Conservation (phyloP, 2,329 filamentous ascomycete genomes). For the Aspergillus calidoustus region DNA sequence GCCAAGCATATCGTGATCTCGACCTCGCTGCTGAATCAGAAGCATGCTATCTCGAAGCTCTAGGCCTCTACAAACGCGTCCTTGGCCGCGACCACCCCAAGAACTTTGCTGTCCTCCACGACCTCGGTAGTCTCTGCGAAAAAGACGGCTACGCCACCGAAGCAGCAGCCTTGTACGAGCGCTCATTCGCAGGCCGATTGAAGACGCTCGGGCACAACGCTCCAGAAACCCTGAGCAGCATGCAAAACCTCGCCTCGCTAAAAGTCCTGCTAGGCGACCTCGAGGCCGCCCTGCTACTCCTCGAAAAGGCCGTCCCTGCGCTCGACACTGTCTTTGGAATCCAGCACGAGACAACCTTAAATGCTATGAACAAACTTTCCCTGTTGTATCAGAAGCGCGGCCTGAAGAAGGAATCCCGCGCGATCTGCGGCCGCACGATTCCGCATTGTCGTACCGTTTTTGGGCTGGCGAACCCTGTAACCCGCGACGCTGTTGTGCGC, state of each 20-base stretch:
- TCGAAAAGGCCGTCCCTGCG: slow-evolving; percentile 35
- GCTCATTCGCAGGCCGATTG: slow-evolving; percentile 36
- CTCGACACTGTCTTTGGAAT: slow-evolving; percentile 36
- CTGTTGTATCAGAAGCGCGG: slow-evolving; percentile 37
- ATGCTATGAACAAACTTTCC: slow-evolving; percentile 36
- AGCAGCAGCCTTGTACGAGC: slow-evolving; percentile 36
- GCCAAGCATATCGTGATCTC: slow-evolving; percentile 31
- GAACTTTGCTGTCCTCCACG: slow-evolving; percentile 35
- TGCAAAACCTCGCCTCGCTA: slow-evolving; percentile 36
- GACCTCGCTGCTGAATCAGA: slow-evolving; percentile 33
- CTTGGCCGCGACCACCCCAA: slow-evolving; percentile 34
- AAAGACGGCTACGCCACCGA: slow-evolving; percentile 37
- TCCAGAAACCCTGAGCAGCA: slow-evolving; percentile 36
- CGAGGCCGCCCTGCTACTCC: slow-evolving; percentile 32
- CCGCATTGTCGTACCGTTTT: slow-evolving; percentile 34
- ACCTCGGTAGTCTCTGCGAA: slow-evolving; percentile 34
- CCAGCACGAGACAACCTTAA: slow-evolving; percentile 34
- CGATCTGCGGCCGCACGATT: slow-evolving; percentile 29
- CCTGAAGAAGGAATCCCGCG: slow-evolving; percentile 31
- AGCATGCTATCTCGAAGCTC: slow-evolving; percentile 33
- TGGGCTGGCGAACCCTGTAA: slow-evolving; percentile 30
- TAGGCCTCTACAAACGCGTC: slow-evolving; percentile 34
- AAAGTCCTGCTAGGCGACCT: slow-evolving; percentile 34
- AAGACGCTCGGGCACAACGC: slow-evolving; percentile 35
- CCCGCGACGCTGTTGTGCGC: slow-evolving; percentile 30